Evolutionary conservation across 2,329 filamentous ascomycete species (phyloP), one percentile per base, ranked within the genome.

Genomic region (Epichloe sibirici): DNA sequence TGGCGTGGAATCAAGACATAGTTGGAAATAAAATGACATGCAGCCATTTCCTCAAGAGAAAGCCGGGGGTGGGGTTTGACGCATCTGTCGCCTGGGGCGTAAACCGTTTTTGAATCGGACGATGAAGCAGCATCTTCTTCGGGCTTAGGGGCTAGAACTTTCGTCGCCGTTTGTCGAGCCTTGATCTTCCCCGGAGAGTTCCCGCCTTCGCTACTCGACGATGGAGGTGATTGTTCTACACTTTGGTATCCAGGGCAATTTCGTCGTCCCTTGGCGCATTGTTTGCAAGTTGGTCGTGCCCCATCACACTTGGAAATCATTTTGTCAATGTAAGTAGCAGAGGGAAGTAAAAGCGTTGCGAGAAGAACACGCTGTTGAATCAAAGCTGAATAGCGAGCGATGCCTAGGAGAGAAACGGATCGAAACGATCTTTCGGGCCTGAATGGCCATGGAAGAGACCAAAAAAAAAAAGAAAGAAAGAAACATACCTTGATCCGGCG

Each of bases 171-270:
- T 67, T 86, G 31, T 23, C 31, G 42, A 31, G 39, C 5, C 25
- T 49, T 51, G 12, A n/a, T 43, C 81, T 63, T 85, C 81, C 50
- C 83, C 76, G 60, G 86, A 83, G 54, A 86, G 75, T 21, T 45
- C 15, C 12, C 34, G 35, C 46, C 28, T 5, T 21, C 34, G 9
- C 2, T 8, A 12, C 15, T 40, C 9, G 51, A 45, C 4, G 17
- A 11, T 9, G 45, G 31, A n/a, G 31, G 31, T 28, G 86, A 68
- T 58, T 86, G 82, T 58, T 85, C 83, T 57, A 84, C 81, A 60
- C 85, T 79, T 62, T 79, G 79, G 65, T 85, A 85, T 39, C 82
- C 82, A 3, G 81, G 81, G 61, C 82, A 85, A 57, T 76, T 71
- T 34, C 79, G 74, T 51, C 78, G 72, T 28, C 79, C 81, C 60